These are phyloP conservation scores for Acrocalymma vagum DNA, from an alignment of 2,329 filamentous ascomycete species.

Conservation along the genomic window DNA sequence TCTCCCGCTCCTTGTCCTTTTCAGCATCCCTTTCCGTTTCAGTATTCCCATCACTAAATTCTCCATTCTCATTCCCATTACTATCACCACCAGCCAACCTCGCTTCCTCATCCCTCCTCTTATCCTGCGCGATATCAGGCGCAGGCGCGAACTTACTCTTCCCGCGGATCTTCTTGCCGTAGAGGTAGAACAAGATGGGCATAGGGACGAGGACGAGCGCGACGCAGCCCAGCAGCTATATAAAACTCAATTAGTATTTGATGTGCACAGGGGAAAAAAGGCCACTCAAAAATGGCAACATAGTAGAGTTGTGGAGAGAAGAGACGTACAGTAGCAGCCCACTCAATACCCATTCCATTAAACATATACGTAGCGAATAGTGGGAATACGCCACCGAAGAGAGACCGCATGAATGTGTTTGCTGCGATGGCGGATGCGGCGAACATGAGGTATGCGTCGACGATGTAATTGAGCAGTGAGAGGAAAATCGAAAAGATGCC, in stretches of 20 bases:
- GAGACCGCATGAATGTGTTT: slow-evolving; percentile 62
- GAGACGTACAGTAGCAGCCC: slow-evolving; percentile 46
- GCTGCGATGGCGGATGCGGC: slow-evolving; percentile 64
- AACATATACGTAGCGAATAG: slow-evolving; percentile 66
- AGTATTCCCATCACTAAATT: no score
- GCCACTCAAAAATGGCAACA: not conserved
- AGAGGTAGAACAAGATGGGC: slow-evolving; percentile 54
- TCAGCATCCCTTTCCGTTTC: no score
- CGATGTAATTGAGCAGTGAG: slow-evolving; percentile 65
- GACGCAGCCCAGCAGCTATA: slow-evolving; percentile 52
- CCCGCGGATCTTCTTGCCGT: slow-evolving; percentile 53
- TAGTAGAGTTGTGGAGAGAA: not conserved
- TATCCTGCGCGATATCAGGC: slow-evolving; percentile 48
- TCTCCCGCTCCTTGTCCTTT: no score
- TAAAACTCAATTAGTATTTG: not conserved
- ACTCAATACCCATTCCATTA: slow-evolving; percentile 60
- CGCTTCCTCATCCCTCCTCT: slow-evolving; percentile 42
- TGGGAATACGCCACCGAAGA: slow-evolving; percentile 61
- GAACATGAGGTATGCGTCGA: slow-evolving; percentile 66
- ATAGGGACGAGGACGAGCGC: slow-evolving; percentile 53
- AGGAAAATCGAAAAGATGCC: slow-evolving; percentile 67
- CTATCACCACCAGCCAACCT: slow-evolving; percentile 17
- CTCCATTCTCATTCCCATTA: no score
- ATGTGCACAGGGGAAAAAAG: no score
- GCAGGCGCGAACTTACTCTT: slow-evolving; percentile 54